Evolutionary conservation across 331 rosid genomes (phyloP), one percentile per base, ranked within the genome.

Genomic region (Pyrus hybrid): DNA sequence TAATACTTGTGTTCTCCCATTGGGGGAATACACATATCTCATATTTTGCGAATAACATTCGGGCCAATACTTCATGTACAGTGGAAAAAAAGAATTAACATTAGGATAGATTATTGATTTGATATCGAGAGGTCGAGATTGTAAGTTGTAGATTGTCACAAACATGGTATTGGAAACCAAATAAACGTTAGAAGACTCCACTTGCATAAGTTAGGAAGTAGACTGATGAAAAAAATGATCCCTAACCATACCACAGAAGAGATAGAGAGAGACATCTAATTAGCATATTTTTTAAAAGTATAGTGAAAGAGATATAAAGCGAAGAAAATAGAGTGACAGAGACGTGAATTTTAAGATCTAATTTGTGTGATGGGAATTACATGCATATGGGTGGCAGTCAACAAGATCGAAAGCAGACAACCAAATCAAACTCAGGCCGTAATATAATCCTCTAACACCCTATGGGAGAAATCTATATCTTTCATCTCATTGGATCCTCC

Each of bases 321-420:
- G 41, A 8, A 58, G 12, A 13, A 5, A 22, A 33, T 14, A 5
- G 26, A 73, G 20, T 25, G 68, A 72, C 43, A 72, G 73, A n/a
- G 26, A 68, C 7, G 16, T 10, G 72, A 62, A 35, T 14, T 58
- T 49, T 13, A 47, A 6, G 10, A 53, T 35, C 54, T 49, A 70
- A 53, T 53, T 62, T 35, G 14, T 57, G 80, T 76, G 85, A 51
- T 20, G 70, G 57, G 64, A 64, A n/a, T 67, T 68, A 70, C 7
- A 56, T 29, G 26, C 25, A 9, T 7, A 23, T 4, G 66, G 57
- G 20, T 35, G 56, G 56, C 9, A 33, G 29, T 25, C 37, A 35
- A 63, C 80, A 67, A 29, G 43, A 56, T 7, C 74, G 20, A 65
- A 65, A 4, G 47, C 25, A 65, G 2, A 32, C 25, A 18, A 32